Conservation (phyloP, 305 asterid species). For the Fraxinus baroniana region DNA sequence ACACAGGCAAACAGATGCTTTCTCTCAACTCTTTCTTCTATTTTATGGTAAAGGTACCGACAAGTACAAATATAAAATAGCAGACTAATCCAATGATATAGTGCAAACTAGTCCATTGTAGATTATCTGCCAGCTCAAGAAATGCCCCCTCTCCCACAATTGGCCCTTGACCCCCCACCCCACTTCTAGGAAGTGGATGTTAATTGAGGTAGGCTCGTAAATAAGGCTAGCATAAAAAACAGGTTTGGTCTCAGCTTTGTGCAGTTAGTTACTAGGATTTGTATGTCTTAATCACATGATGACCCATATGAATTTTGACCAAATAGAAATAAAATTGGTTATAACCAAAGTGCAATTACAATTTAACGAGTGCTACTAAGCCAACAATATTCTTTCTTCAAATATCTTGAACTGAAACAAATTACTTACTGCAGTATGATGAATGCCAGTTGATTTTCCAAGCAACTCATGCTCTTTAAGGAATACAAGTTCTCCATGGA, state of each 20-base stretch:
- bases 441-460: constrained; percentile 94
- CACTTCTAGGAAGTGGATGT: constrained; percentile 4
- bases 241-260: background rate
- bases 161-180: background rate
- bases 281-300: constrained; percentile 12
- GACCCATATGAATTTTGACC: background rate
- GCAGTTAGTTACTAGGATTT: constrained; percentile 3
- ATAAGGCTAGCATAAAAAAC: background rate
- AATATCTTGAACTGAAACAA: constrained; percentile 7
- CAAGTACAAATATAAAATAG: background rate
- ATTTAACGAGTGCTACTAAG: background rate
- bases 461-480: constrained; percentile 95
- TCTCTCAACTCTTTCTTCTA: background rate
- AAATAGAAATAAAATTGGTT: constrained; percentile 4
- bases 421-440: constrained; percentile 78
- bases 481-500: constrained; percentile 97
- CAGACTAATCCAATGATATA: background rate
- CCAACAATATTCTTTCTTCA: background rate
- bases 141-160: background rate
- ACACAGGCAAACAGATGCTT: background rate
- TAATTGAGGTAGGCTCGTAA: background rate
- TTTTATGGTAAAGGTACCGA: background rate
- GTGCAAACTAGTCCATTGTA: background rate
- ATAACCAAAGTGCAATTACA: background rate
- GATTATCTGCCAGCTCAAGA: constrained; percentile 1